Conservation (phyloP, 1,284 basidiomycete species). For the Sanghuangporus sanghuang region DNA sequence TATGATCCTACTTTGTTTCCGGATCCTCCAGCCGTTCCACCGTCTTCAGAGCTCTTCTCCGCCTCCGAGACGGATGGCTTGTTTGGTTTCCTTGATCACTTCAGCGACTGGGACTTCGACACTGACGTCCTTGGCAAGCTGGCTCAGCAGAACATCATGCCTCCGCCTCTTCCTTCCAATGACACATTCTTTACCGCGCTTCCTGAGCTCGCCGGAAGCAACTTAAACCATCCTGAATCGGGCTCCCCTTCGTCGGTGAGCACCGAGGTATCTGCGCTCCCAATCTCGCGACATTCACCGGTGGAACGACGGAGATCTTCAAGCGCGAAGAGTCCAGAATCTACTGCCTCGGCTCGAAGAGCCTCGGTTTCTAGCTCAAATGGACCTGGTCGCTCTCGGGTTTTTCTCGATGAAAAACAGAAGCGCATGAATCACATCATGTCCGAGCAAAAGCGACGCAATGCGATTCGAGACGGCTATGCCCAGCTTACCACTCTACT, state of each 20-base stretch:
- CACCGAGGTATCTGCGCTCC: slow-evolving; percentile 5
- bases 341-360: neutral
- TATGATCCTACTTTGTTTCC: slow-evolving; percentile 60
- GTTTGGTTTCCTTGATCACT: slow-evolving; percentile 73
- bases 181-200: neutral
- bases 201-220: neutral
- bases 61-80: slow-evolving; percentile 65
- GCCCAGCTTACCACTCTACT: slow-evolving; percentile 76
- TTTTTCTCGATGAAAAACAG: slow-evolving; percentile 73
- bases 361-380: slow-evolving; percentile 2
- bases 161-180: neutral
- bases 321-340: slow-evolving; percentile 6
- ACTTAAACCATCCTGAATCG: neutral
- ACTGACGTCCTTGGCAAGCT: slow-evolving; percentile 6
- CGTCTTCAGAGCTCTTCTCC: slow-evolving; percentile 72
- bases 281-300: neutral
- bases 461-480: slow-evolving; percentile 86
- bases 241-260: slow-evolving; percentile 21
- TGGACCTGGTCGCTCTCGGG: slow-evolving; percentile 11
- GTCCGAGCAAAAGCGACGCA: slow-evolving; percentile 86
- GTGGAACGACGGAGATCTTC: neutral
- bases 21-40: slow-evolving; percentile 51
- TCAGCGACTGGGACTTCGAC: slow-evolving; percentile 55
- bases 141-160: slow-evolving; percentile 6
- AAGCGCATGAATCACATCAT: slow-evolving; percentile 93